Base-by-base conservation (phyloP, 73 alveolate genomes). In the Urostyla sp. region DNA sequence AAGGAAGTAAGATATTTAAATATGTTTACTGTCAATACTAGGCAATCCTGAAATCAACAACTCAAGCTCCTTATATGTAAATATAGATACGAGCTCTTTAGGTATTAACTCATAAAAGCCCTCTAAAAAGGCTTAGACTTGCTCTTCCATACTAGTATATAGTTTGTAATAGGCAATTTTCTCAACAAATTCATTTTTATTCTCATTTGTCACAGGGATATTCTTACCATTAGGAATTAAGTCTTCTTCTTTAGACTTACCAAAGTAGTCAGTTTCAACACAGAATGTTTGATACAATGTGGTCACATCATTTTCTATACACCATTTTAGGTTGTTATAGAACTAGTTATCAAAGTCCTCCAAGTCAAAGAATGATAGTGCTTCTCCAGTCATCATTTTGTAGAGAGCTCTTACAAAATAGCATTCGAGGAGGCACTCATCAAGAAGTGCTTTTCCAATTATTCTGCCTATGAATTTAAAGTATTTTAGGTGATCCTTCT, bases 31-130 rank as follows among this genome's bases (percentile, higher is more conserved):
- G 79, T 97, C 99, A 72, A 97, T 89, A 67, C 91, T 87, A n/a
- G 98, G 98, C 54, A 92, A 72, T 36, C 98, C 98, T 58, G 96
- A 89, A 58, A 92, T 92, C 15, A 92, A 87, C 48, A 92, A 80
- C 61, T 92, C 98, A 20, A 92, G 53, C 82, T 92, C 98, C 21
- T 92, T 59, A 73, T 90, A 82, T 66, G 90, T 98, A 85, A 94
- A 96, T 27, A 95, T 91, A 51, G 89, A 53, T 52, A 91, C 85
- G 38, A 98, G 83, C 35, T 97, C 90, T 46, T 91, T 86, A 0
- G 99, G 99, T 21, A 98, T 95, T 51, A 98, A 76, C 75, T 96
- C 99, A 85, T 91, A 95, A 91, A 98, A 95, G 18, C 99, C 99
- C 83, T 89, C 95, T 52, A 96, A 75, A 90, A 98, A 97, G 28